phyloP scores from a whole-genome alignment of 768 basidiomycete genomes.

The Dacryopinax primogenitus region DNA sequence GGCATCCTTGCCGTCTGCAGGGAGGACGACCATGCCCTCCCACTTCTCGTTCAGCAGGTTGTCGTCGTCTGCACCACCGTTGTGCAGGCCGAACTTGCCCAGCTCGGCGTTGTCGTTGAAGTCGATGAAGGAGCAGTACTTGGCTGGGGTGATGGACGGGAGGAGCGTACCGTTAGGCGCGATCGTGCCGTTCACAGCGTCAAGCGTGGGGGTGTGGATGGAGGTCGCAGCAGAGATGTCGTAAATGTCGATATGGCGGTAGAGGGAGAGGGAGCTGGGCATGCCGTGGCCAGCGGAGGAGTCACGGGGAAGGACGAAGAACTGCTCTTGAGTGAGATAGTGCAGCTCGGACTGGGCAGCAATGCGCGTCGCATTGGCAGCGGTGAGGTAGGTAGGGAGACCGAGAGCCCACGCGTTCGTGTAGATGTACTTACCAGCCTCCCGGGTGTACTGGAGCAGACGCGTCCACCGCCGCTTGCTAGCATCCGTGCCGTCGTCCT shows the following conservation, averaged over 20 bases:
- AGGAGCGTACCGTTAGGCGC: constrained; percentile 39
- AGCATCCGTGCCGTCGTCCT: constrained; percentile 42
- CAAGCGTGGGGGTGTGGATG: constrained; percentile 45
- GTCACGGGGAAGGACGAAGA: constrained; percentile 48
- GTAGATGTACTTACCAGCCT: background rate
- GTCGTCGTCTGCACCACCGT: constrained; percentile 15
- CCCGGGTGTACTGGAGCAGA: constrained; percentile 26
- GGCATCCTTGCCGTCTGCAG: background rate
- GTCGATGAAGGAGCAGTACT: constrained; percentile 45
- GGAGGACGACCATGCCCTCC: background rate
- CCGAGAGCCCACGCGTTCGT: background rate
- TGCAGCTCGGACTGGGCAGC: constrained; percentile 43
- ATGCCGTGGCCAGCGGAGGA: background rate
- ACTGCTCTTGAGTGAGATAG: constrained; percentile 41
- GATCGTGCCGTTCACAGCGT: constrained; percentile 40
- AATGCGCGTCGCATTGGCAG: constrained; percentile 37
- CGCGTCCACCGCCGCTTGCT: constrained; percentile 42
- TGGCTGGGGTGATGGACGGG: constrained; percentile 37
- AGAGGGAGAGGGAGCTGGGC: background rate
- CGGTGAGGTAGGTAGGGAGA: constrained; percentile 33
- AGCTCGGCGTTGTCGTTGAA: constrained; percentile 43
- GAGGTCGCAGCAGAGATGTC: constrained; percentile 47
- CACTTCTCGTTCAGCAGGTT: constrained; percentile 14
- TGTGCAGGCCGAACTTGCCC: constrained; percentile 41
- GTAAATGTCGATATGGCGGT: constrained; percentile 39